These are phyloP conservation scores for Abrus pulchellus DNA, from an alignment of 306 rosid species.

Conservation along the genomic window DNA sequence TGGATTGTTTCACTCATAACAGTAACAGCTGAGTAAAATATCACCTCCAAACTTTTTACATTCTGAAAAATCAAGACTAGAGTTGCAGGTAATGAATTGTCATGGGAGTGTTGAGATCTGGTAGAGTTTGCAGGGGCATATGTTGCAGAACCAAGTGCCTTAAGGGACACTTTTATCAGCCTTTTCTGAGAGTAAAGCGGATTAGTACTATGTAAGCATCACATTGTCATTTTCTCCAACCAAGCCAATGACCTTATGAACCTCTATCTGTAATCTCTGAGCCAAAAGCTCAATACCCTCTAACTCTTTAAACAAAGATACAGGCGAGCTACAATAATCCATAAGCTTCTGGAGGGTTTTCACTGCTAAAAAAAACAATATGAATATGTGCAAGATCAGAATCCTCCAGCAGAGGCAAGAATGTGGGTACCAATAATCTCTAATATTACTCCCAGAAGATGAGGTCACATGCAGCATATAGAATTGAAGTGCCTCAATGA, in stretches of 20 bases:
- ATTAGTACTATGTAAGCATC: conserved; percentile 65
- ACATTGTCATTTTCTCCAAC: conserved; percentile 57
- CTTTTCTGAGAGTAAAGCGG: conserved; percentile 84
- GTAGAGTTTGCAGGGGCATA: conserved; percentile 79
- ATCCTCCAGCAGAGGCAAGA: conserved; percentile 96
- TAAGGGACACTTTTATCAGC: conserved; percentile 87
- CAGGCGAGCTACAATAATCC: conserved; percentile 97
- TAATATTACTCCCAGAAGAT: conserved; percentile 84
- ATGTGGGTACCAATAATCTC: conserved; percentile 99
- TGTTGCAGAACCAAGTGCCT: conserved; percentile 96
- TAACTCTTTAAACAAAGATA: conserved; percentile 90
- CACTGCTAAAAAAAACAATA: conserved; percentile 90
- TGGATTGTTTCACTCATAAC: conserved; percentile 98
- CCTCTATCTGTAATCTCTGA: conserved; percentile 87
- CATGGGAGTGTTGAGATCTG: conserved; percentile 77
- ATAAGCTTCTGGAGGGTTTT: conserved; percentile 98
- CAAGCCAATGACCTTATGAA: conserved; percentile 79
- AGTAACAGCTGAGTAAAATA: conserved; percentile 94
- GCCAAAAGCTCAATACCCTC: conserved; percentile 96
- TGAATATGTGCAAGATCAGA: conserved; percentile 87
- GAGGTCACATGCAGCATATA: conserved; percentile 96
- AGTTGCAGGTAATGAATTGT: conserved; percentile 80
- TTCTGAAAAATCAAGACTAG: conserved; percentile 72
- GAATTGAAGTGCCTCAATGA: conserved; percentile 98
- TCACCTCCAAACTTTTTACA: conserved; percentile 94